phyloP scores from a whole-genome alignment of 169 alveolate genomes.

The Sarcocystis neurona region DNA sequence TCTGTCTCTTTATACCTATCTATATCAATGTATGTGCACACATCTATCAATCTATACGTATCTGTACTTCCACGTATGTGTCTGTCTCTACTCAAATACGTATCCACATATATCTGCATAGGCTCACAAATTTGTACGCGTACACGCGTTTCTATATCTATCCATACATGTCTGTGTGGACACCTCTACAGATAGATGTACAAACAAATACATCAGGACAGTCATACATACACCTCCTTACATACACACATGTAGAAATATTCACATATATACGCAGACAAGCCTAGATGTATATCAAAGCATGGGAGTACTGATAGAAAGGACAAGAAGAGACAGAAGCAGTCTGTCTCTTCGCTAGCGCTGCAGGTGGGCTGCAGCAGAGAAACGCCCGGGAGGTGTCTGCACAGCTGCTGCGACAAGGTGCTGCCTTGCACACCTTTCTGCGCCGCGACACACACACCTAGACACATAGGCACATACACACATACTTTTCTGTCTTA shows the following conservation, averaged over 20 bases:
- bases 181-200: too few species aligned
- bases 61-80: not conserved
- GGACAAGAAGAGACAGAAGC: too few species aligned
- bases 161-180: too few species aligned
- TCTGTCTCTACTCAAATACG: not conserved
- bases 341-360: too few species aligned
- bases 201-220: not conserved
- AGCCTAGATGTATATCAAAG: not conserved
- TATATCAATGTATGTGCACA: not conserved
- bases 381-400: too few species aligned
- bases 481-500: too few species aligned
- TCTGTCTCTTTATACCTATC: not conserved
- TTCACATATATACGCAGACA: not conserved
- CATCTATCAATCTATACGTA: not conserved
- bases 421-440: too few species aligned
- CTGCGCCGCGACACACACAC: too few species aligned
- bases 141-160: not conserved
- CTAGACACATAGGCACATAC: too few species aligned
- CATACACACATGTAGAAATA: not conserved
- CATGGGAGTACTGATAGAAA: too few species aligned
- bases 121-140: not conserved
- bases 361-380: too few species aligned
- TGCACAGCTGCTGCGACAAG: too few species aligned
- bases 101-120: not conserved
- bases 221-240: not conserved